Evolutionary conservation across 1,284 basidiomycete species (phyloP), one percentile per base, ranked within the genome.

Genomic region (Ustilago lituana): DNA sequence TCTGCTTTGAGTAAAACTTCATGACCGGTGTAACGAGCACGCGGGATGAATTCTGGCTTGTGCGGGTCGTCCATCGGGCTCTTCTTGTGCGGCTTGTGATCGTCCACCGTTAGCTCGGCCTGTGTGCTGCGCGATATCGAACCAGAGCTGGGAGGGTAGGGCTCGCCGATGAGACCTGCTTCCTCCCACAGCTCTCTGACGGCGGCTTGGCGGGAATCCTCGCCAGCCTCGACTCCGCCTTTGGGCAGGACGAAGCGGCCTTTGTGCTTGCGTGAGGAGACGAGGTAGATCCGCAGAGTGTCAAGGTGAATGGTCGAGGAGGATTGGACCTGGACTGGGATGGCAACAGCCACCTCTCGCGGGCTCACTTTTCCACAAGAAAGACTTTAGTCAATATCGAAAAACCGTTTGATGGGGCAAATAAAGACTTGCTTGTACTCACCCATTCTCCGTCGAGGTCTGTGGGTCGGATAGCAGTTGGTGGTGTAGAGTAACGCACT

Each of bases 111-210:
- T 20, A 64, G 22, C 11, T 44, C n/a, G 3, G 17, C 35, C 14
- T 35, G 36, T 20, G 40, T 14, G 11, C 27, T 51, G 33, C 19
- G n/a, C 7, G 57, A 67, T 22, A 63, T 24, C 15, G 44, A 26
- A 9, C 11, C 36, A 5, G 51, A 29, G 2, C 11, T 9, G 11
- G 47, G 39, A n/a, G 49, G 14, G 5, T 46, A 14, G 15, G 41
- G 5, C 15, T 39, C 17, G 29, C 44, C 65, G 17, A 57, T 12
- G 24, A 66, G 40, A 9, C 67, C 67, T 9, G 62, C 62, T 63
- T 81, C 79, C 50, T 81, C 79, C 69, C 72, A 76, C 6, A 80
- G 41, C 55, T 81, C 79, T 20, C 79, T 50, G 5, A 60, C 29
- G 1, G 79, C 79, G 12, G 78, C 75, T 40, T 63, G 49, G 9